phyloP scores from a whole-genome alignment of 345 rosid genomes.

The Camelina laxa region DNA sequence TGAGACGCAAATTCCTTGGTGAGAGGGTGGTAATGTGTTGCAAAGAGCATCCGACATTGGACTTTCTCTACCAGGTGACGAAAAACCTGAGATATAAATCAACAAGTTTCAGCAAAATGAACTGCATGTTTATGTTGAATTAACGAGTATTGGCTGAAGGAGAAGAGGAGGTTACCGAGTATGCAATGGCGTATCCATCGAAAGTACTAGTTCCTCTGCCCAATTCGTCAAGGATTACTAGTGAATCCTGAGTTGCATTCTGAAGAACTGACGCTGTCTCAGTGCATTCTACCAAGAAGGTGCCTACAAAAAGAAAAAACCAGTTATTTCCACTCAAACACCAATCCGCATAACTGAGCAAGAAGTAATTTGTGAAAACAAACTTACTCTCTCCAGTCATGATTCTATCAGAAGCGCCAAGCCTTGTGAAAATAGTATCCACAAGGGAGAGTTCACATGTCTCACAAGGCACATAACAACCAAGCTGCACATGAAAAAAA shows the following conservation, averaged over 20 bases:
- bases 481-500: constrained; percentile 59
- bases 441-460: constrained; percentile 69
- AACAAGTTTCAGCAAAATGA: neutral
- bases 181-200: constrained; percentile 96
- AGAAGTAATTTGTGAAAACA: neutral
- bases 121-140: too few species aligned
- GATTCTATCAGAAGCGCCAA: constrained; percentile 91
- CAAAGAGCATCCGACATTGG: constrained; percentile 84
- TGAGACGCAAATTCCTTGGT: constrained; percentile 91
- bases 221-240: constrained; percentile 89
- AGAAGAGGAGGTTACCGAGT: constrained; percentile 61
- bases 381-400: constrained; percentile 95
- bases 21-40: constrained; percentile 94
- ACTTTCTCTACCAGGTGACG: constrained; percentile 93
- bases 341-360: neutral
- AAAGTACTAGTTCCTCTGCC: constrained; percentile 99
- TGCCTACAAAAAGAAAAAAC: constrained; percentile 56
- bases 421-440: constrained; percentile 87
- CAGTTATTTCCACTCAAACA: neutral
- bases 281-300: constrained; percentile 86
- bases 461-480: constrained; percentile 84
- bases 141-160: neutral
- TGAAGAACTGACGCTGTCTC: constrained; percentile 98
- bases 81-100: constrained; percentile 57
- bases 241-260: constrained; percentile 89